Evolutionary conservation across 2,329 filamentous ascomycete genomes (phyloP).

Genomic region (Pyrenophora seminiperda): DNA sequence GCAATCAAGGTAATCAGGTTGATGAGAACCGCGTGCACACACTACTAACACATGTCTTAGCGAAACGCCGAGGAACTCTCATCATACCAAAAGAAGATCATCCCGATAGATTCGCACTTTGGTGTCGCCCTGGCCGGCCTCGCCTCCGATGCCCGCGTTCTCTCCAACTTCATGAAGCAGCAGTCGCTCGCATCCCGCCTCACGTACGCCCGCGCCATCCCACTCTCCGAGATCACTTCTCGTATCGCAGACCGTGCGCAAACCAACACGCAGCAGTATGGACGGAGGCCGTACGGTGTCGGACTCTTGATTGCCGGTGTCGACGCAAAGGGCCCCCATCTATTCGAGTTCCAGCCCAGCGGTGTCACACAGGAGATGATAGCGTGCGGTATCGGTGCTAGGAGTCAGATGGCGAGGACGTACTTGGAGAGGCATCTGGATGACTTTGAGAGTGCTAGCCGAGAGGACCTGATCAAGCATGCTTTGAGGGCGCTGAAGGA

Average conservation of each 20-base stretch:
- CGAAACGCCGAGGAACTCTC: conserved; percentile 99
- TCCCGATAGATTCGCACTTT: conserved; percentile 92
- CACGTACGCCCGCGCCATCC: conserved; percentile 92
- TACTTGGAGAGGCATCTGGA: conserved; percentile 94
- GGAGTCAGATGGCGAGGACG: conserved; percentile 96
- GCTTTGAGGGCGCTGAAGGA: conserved; percentile 92
- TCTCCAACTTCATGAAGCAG: conserved; percentile 99
- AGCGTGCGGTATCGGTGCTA: conserved; percentile 92
- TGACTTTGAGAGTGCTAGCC: conserved; percentile 72
- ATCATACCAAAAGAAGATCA: conserved; percentile 99
- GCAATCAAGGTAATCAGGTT: conserved; percentile 79
- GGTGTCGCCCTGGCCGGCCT: conserved; percentile 95
- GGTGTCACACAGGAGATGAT: conserved; percentile 98
- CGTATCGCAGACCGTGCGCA: conserved; percentile 97
- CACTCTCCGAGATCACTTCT: conserved; percentile 83
- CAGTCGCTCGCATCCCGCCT: conserved; percentile 95
- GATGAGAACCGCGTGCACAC: background rate
- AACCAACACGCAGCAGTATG: conserved; percentile 97
- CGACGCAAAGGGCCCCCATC: conserved; percentile 89
- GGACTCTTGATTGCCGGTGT: conserved; percentile 91
- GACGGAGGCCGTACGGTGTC: conserved; percentile 93
- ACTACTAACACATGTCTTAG: conserved; percentile 54
- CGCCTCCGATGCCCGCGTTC: conserved; percentile 95
- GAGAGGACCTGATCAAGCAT: conserved; percentile 89
- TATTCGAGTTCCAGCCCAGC: conserved; percentile 97